These are phyloP conservation scores for Aspergillus ruber DNA, from an alignment of 2,329 filamentous ascomycete genomes.

Conservation along the genomic window DNA sequence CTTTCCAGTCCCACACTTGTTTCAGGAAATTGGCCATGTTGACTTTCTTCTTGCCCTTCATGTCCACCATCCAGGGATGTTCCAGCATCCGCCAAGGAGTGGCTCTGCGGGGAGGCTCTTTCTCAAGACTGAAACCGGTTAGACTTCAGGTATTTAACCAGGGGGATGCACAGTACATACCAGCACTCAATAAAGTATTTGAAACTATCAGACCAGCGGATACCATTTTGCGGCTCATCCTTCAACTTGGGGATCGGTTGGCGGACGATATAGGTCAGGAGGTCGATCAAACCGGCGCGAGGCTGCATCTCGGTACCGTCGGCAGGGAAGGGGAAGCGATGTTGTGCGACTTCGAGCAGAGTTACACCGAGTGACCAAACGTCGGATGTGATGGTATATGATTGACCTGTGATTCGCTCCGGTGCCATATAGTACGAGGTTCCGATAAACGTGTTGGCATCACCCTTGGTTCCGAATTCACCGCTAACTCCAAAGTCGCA, in stretches of 20 bases:
- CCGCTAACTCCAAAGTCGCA: slow-evolving; percentile 98
- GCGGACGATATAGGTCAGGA: slow-evolving; percentile 94
- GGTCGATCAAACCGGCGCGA: slow-evolving; percentile 83
- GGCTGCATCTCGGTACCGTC: slow-evolving; percentile 95
- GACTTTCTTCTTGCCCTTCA: slow-evolving; percentile 93
- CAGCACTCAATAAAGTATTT: slow-evolving; percentile 99
- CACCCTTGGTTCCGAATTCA: slow-evolving; percentile 96
- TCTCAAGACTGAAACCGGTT: slow-evolving; percentile 66
- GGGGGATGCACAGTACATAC: slow-evolving; percentile 44
- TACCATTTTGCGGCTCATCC: slow-evolving; percentile 82
- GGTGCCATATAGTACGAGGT: slow-evolving; percentile 99
- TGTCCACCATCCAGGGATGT: slow-evolving; percentile 97
- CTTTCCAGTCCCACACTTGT: slow-evolving; percentile 96
- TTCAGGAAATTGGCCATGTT: slow-evolving; percentile 94
- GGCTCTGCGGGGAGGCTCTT: slow-evolving; percentile 77
- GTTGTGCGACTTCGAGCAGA: slow-evolving; percentile 96
- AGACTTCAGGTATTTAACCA: slow-evolving; percentile 7
- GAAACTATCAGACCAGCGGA: slow-evolving; percentile 94
- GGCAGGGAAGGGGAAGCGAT: slow-evolving; percentile 95
- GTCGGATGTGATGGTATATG: slow-evolving; percentile 96
- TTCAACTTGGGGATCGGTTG: slow-evolving; percentile 93
- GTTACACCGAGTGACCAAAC: slow-evolving; percentile 98
- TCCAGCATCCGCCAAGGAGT: slow-evolving; percentile 98
- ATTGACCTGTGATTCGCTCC: slow-evolving; percentile 93
- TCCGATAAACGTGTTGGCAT: slow-evolving; percentile 97